These are phyloP conservation scores for Abortiporus biennis DNA, from an alignment of 1,284 basidiomycete genomes.

Conservation along the genomic window DNA sequence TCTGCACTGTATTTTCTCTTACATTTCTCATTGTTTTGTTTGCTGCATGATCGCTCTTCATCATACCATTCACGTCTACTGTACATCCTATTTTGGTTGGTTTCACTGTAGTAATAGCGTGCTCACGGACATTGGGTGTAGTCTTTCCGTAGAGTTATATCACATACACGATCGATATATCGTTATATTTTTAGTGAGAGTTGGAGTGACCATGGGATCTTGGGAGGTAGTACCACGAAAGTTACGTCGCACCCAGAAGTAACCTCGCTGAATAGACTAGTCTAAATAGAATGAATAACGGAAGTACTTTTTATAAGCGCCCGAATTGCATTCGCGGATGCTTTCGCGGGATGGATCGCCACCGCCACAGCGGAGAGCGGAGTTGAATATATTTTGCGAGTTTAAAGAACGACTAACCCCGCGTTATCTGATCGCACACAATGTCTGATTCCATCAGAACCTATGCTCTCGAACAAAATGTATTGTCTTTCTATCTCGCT, in stretches of 20 bases:
- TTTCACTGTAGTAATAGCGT: slow-evolving; percentile 11
- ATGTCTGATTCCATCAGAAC: too few species aligned
- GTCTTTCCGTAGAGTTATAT: slow-evolving; percentile 12
- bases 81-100: too few species aligned
- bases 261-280: too few species aligned
- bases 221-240: background rate
- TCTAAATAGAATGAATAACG: too few species aligned
- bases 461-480: too few species aligned
- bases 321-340: slow-evolving; percentile 5
- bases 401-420: too few species aligned
- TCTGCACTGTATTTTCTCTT: slow-evolving; percentile 1
- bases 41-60: slow-evolving; percentile 1
- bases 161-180: slow-evolving; percentile 18
- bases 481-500: too few species aligned
- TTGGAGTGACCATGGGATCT: background rate
- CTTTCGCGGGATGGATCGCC: slow-evolving; percentile 7
- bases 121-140: too few species aligned
- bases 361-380: slow-evolving; percentile 5
- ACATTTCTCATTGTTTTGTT: background rate
- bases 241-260: too few species aligned
- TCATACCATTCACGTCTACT: background rate
- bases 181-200: slow-evolving; percentile 5
- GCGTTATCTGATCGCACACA: too few species aligned
- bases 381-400: background rate
- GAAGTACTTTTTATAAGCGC: too few species aligned